Conservation (phyloP, 345 rosid species). For the Salix dunnii region DNA sequence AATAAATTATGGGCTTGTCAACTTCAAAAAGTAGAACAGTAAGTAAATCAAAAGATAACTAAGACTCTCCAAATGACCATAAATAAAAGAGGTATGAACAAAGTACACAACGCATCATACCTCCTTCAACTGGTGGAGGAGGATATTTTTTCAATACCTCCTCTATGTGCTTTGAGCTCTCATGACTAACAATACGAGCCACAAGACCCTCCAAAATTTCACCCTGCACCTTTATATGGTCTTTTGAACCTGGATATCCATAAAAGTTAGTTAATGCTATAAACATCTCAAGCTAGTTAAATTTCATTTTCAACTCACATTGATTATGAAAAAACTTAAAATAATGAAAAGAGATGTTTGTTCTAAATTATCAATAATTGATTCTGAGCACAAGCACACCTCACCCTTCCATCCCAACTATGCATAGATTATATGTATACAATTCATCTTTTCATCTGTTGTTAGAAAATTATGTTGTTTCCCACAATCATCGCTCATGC, state of each 20-base stretch:
- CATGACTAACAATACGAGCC: conserved; percentile 82
- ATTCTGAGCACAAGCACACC: neutral
- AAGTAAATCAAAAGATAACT: neutral
- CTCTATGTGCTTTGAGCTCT: conserved; percentile 73
- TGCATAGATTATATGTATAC: neutral
- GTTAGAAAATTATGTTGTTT: neutral
- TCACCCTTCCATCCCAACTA: neutral
- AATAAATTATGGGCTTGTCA: neutral
- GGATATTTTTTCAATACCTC: conserved; percentile 67
- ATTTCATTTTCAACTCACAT: neutral
- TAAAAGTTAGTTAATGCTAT: neutral
- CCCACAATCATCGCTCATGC: neutral
- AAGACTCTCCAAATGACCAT: neutral
- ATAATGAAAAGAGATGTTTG: neutral
- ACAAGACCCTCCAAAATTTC: conserved; percentile 99
- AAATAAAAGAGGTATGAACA: neutral
- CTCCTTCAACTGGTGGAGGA: conserved; percentile 61
- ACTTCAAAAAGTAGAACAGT: neutral
- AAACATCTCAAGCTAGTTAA: too few relatives aligned
- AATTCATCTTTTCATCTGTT: neutral
- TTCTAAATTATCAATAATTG: neutral
- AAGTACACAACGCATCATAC: conserved; percentile 29
- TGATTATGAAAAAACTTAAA: neutral
- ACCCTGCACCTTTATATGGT: conserved; percentile 82
- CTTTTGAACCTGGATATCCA: conserved; percentile 60